A percentile compares a stretch with the other conserved stretches of the same genome.
These are phyloP conservation scores for Backusella psychrophila DNA, from an alignment of 192 early-diverging fungal genomes.

Conservation along the genomic window DNA sequence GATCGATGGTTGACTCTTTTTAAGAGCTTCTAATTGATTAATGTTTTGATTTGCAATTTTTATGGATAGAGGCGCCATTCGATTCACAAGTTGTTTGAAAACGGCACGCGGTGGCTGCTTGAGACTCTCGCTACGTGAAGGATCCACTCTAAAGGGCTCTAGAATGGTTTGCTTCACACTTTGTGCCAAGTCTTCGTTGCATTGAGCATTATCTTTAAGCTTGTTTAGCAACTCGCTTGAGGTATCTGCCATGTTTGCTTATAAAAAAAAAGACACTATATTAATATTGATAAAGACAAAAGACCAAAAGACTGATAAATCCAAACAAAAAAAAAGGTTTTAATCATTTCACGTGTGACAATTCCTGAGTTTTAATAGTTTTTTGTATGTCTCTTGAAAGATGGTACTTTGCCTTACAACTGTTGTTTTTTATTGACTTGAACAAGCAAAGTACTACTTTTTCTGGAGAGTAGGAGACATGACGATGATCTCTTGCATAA, in stretches of 20 bases:
- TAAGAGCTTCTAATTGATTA: slow-evolving; percentile 2
- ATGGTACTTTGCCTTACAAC: no score
- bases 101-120: neutral
- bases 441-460: no score
- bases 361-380: neutral
- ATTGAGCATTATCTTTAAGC: slow-evolving; percentile 2
- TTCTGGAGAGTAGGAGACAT: no score
- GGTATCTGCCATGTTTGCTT: slow-evolving; percentile 4
- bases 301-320: neutral
- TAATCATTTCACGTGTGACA: neutral
- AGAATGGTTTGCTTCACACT: neutral
- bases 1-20: neutral
- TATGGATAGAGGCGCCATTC: slow-evolving; percentile 22
- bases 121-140: neutral
- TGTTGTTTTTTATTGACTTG: no score
- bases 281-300: neutral
- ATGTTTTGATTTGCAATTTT: slow-evolving; percentile 32
- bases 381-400: no score
- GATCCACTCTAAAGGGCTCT: slow-evolving; percentile 9
- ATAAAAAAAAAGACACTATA: neutral
- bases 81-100: neutral
- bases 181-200: slow-evolving; percentile 11
- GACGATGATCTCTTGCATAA: no score
- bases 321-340: neutral
- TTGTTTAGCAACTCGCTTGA: neutral